Evolutionary conservation across 306 rosid species (phyloP), one percentile per base, ranked within the genome.

Genomic region (Malus orientalis): DNA sequence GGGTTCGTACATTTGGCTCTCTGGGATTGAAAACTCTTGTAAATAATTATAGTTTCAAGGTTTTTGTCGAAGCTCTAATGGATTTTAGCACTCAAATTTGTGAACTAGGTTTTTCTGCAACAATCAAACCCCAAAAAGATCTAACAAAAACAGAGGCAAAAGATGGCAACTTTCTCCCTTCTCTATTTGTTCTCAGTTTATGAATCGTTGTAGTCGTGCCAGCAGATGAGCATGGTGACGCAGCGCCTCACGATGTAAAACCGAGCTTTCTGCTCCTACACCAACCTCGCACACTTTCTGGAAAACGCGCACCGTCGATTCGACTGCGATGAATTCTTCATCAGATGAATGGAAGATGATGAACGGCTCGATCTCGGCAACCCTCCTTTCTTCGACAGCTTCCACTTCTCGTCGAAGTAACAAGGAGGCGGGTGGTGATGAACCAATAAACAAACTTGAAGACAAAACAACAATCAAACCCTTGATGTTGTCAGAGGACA

Each of bases 171-270:
- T 22, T 67, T 47, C 20, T 62, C 8, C 29, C 25, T 63, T 47
- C 40, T 22, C 13, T 60, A 38, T 45, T 40, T 33, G 14, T 63
- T 45, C 30, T 22, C 13, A 36, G 51, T 45, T 40, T 33, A 80
- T 4, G 98, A 89, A 80, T 93, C 95, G 69, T 79, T 82, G 80
- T 89, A 88, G 57, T 93, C 96, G 47, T 86, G 91, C 98, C 98
- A 93, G 82, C 98, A 93, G 72, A 93, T 89, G 72, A 93, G 97
- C 97, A 93, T 93, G 45, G 89, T 82, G 4, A 93, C 91, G 45
- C 98, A 93, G 8, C 98, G 87, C 76, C 98, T 76, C 93, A 93
- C 69, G 88, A 93, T 93, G 85, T 93, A 93, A 86, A 93, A 91
- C 32, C 97, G 86, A 22, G 98, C 98, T 51, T 97, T 81, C 51